These are phyloP conservation scores for Aspergillus glaucus DNA, from an alignment of 2,329 filamentous ascomycete genomes.

Conservation along the genomic window DNA sequence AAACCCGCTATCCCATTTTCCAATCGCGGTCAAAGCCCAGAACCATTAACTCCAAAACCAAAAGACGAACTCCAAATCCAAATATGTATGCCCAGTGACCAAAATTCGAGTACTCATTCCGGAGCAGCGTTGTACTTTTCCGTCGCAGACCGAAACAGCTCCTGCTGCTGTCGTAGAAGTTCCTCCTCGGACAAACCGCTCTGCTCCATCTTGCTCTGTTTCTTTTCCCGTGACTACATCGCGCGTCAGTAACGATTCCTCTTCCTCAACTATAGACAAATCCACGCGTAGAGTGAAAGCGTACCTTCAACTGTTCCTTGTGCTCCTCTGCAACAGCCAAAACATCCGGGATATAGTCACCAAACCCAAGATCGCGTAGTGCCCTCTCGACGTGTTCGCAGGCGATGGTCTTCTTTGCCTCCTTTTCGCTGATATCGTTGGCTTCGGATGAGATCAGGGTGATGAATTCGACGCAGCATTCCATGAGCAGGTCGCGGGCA, in stretches of 20 bases:
- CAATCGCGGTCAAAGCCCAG: neutral
- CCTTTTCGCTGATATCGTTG: conserved; percentile 97
- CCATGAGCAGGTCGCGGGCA: conserved; percentile 88
- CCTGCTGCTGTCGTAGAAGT: conserved; percentile 79
- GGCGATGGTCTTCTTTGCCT: conserved; percentile 98
- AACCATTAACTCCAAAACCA: conserved; percentile 6
- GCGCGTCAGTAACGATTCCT: conserved; percentile 8
- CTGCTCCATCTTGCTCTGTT: conserved; percentile 93
- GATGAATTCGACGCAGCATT: conserved; percentile 99
- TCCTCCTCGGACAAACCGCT: conserved; percentile 90
- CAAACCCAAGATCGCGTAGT: conserved; percentile 84
- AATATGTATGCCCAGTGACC: conserved; percentile 25
- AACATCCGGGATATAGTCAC: conserved; percentile 84
- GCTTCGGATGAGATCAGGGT: conserved; percentile 97
- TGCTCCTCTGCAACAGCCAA: conserved; percentile 82
- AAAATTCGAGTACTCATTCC: conserved; percentile 19
- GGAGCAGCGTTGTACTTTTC: conserved; percentile 59
- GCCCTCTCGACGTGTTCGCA: conserved; percentile 97
- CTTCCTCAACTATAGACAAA: no score
- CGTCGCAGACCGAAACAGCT: conserved; percentile 78
- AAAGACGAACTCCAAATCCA: conserved; percentile 17
- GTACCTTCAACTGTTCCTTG: conserved; percentile 85
- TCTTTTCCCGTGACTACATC: conserved; percentile 80
- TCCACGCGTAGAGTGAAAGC: conserved; percentile 15
- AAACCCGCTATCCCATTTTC: neutral